Base-by-base conservation (phyloP, 805 yeast species). In the Candida schatavii region DNA sequence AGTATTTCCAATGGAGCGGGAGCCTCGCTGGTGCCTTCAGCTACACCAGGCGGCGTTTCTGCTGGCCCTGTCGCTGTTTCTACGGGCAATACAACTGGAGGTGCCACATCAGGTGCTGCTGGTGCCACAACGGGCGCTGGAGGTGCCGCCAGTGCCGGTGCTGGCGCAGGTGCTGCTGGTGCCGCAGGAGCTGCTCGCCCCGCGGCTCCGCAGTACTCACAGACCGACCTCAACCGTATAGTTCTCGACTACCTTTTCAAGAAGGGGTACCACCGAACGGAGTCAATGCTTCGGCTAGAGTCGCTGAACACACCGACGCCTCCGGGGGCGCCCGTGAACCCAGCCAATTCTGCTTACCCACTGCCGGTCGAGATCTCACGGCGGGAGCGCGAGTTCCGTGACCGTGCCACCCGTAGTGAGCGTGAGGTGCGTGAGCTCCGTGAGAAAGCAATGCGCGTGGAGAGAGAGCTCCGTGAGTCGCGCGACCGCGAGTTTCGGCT, bases 191-290 rank as follows among this genome's bases (percentile, higher is more conserved):
- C 19, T 26, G 39, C 53, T 4, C 43, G 61, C 21, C 50, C 51
- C 26, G 68, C 56, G 39, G 72, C 60, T 47, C 62, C 66, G 2
- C 79, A 75, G 48, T 79, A 81, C 46, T 81, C 95, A 0, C 88
- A 87, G 37, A 89, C 91, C 4, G 98, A 93, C 60, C 73, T 93
- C 58, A 91, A 90, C 61, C 72, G 93, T 48, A 88, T 93, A 56
- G 98, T 93, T 26, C 72, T 93, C 54, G 99, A 93, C 54, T 93
- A 91, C 54, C 74, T 93, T 50, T 85, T 83, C 60, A 91, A 93
- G 56, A 89, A 90, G 61, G 99, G 99, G 2, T 93, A 88, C 57
- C 90, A 86, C 51, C 81, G 84, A 51, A 91, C 99, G 0, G 99
- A 93, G 61, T 89, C 96, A 2, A 87, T 90, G 83, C 74, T 93